Evolutionary conservation across 1,284 basidiomycete genomes (phyloP).

Genomic region (Lentinula novae-zelandiae): DNA sequence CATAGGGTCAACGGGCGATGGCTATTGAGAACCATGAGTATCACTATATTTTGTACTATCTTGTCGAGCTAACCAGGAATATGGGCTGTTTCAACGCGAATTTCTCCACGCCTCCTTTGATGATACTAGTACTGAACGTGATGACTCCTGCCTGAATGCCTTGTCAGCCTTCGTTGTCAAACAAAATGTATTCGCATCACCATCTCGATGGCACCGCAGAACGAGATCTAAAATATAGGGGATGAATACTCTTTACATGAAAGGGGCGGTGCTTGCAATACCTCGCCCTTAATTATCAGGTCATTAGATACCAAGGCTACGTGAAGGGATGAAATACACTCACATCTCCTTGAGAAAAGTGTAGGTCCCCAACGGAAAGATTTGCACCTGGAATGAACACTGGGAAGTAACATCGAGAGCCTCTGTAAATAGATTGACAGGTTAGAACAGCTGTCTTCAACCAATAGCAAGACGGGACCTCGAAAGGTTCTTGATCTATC

Average conservation of each 20-base stretch:
- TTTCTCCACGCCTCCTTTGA: constrained; percentile 74
- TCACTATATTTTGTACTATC: neutral
- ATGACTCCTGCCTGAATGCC: constrained; percentile 62
- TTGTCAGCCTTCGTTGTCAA: neutral
- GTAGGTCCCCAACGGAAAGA: constrained; percentile 75
- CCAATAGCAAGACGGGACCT: constrained; percentile 29
- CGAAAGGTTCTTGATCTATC: constrained; percentile 71
- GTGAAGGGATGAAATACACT: constrained; percentile 17
- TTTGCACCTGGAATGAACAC: constrained; percentile 77
- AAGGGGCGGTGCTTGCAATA: constrained; percentile 17
- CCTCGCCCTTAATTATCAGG: constrained; percentile 47
- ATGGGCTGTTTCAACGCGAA: constrained; percentile 75
- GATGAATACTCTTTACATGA: neutral
- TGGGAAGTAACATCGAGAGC: constrained; percentile 73
- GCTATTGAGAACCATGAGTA: constrained; percentile 31
- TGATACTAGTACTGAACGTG: constrained; percentile 70
- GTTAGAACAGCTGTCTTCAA: neutral
- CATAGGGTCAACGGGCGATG: constrained; percentile 71
- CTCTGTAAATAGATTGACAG: constrained; percentile 28
- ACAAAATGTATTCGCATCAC: constrained; percentile 24
- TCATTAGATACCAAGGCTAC: neutral
- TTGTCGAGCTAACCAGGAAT: constrained; percentile 46
- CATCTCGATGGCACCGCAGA: constrained; percentile 82
- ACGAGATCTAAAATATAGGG: constrained; percentile 44
- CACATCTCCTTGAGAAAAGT: constrained; percentile 81